A percentile compares a stretch with the other conserved stretches of the same genome.
Evolutionary conservation across 345 rosid genomes (phyloP).

Genomic region (Euphorbia tirucalli): DNA sequence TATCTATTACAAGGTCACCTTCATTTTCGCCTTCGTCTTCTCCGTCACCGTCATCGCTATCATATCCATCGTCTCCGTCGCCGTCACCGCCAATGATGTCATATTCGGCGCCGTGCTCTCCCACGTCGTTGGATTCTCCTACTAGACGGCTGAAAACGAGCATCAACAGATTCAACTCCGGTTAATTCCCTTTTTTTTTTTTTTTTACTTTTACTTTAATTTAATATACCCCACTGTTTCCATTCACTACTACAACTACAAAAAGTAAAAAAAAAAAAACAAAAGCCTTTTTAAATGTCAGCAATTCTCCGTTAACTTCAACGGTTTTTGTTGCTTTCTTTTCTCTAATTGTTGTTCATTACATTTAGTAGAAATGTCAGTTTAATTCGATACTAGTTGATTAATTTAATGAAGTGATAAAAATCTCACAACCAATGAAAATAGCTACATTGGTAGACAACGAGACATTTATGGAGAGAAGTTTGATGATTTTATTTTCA

Average conservation of each 20-base stretch:
- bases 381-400: background rate
- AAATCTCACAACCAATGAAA: background rate
- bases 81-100: constrained; percentile 18
- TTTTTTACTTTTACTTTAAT: too few relatives aligned
- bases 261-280: background rate
- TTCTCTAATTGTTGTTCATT: background rate
- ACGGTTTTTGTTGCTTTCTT: constrained; percentile 41
- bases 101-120: constrained; percentile 45
- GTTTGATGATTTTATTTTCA: too few relatives aligned
- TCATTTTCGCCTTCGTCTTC: constrained; percentile 25
- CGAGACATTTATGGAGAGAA: too few relatives aligned
- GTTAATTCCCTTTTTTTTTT: constrained; percentile 2
- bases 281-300: background rate
- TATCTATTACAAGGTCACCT: constrained; percentile 29
- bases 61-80: constrained; percentile 11
- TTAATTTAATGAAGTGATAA: background rate
- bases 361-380: constrained; percentile 6
- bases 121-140: constrained; percentile 54
- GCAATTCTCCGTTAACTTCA: constrained; percentile 31
- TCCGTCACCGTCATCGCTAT: constrained; percentile 14
- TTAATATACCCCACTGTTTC: background rate
- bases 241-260: background rate
- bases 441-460: too few relatives aligned
- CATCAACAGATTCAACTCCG: constrained; percentile 12
- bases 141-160: too few relatives aligned